Evolutionary conservation across 176 grass and related monocot species (phyloP).

Genomic region (Tillandsia leiboldiana): DNA sequence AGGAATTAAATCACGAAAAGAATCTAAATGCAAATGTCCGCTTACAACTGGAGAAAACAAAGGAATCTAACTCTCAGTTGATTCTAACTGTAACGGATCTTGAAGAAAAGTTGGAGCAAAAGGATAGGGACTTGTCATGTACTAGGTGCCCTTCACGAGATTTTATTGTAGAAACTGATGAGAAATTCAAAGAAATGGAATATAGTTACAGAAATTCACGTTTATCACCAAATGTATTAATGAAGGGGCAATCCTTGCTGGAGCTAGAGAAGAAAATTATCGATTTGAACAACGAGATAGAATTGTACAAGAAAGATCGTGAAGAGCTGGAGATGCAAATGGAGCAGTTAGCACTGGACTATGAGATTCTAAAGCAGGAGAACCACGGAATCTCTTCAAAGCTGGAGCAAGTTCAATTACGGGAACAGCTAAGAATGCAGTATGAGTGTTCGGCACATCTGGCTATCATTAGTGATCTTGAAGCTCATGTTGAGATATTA

Average conservation of each 20-base stretch:
- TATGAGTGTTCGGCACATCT: conserved; percentile 95
- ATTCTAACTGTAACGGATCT: conserved; percentile 85
- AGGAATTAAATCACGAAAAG: conserved; percentile 69
- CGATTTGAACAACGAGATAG: conserved; percentile 62
- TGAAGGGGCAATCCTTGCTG: conserved; percentile 29
- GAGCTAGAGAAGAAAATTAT: conserved; percentile 62
- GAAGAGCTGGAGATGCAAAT: conserved; percentile 97
- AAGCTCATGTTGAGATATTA: conserved; percentile 60
- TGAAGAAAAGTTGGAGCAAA: conserved; percentile 77
- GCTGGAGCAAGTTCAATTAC: conserved; percentile 79
- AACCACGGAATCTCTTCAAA: conserved; percentile 83
- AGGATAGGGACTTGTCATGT: conserved; percentile 46
- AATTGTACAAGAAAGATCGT: conserved; percentile 79
- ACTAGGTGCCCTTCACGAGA: background rate
- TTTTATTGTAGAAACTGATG: conserved; percentile 26
- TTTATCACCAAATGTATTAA: conserved; percentile 45
- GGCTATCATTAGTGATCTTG: conserved; percentile 77
- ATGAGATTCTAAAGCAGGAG: conserved; percentile 94
- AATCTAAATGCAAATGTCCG: conserved; percentile 62
- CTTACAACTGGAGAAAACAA: conserved; percentile 76
- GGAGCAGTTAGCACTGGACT: conserved; percentile 94
- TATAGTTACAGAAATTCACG: conserved; percentile 35
- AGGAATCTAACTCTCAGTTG: conserved; percentile 94
- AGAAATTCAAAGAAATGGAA: conserved; percentile 37
- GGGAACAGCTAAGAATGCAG: conserved; percentile 82